Base-by-base conservation (phyloP, 1,284 basidiomycete genomes). In the Cryptococcus sp. region DNA sequence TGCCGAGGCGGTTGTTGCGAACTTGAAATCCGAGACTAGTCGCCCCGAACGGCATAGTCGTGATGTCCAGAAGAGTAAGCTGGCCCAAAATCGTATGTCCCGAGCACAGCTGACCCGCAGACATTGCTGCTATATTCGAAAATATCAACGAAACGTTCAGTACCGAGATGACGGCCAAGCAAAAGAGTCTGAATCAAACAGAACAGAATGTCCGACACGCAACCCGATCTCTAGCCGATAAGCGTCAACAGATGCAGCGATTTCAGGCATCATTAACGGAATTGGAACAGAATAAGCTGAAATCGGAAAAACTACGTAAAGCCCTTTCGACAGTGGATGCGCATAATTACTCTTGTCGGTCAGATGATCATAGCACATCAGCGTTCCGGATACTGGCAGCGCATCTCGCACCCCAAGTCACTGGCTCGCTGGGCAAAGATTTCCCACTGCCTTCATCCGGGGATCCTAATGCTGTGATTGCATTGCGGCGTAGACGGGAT, bases 201-300 rank as follows among this genome's bases (percentile, higher is more conserved):
- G 90, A 92, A 72, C 84, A 83, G 5, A 87, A 92, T 63, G 82
- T 98, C 9, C 87, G 89, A 45, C 85, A 86, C 3, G 88, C 91
- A 1, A 98, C 93, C 0, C 84, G 88, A 52, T 86, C 92, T 59
- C 82, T 99, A 7, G 86, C 92, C 0, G 87, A 91, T 53, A 86
- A 92, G 64, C 84, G 94, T 37, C 86, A 86, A 61, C 85, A 90
- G 61, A 85, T 93, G 31, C 82, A 85, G 54, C 69, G 78, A 4
- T 86, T 86, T 81, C 87, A 91, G 64, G 66, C 76, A 1, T 81
- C 82, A 43, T 85, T 86, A 49, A 81, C 78, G 10, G 85, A 89
- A 66, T 79, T 91, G 10, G 91, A 93, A 60, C 83, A 88, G 63
- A 78, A 88, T 13, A 80, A 81, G 24, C 85, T 88, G 64, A 83